A percentile compares a stretch with the other conserved stretches of the same genome.
These are phyloP conservation scores for Cutaneotrichosporon sp. DNA, from an alignment of 1,284 basidiomycete species.

Conservation along the genomic window DNA sequence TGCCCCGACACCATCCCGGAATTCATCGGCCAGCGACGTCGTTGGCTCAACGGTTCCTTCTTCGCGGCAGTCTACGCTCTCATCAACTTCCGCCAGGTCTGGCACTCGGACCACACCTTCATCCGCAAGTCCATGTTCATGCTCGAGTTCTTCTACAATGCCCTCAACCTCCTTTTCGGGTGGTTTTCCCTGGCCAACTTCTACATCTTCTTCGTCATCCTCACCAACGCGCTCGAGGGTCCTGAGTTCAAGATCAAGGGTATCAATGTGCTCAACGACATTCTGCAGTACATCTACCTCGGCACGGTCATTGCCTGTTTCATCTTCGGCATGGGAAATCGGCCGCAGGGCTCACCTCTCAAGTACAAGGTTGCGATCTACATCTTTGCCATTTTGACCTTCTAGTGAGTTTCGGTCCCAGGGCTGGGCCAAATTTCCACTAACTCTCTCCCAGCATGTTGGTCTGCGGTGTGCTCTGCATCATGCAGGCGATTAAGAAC, in stretches of 20 bases:
- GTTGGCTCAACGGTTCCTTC: constrained; percentile 70
- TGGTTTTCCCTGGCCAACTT: constrained; percentile 93
- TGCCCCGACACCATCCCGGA: constrained; percentile 90
- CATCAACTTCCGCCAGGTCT: constrained; percentile 71
- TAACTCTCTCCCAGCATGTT: constrained; percentile 36
- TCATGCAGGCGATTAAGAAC: constrained; percentile 62
- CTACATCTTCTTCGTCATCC: constrained; percentile 90
- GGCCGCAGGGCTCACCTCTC: constrained; percentile 75
- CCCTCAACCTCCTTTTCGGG: constrained; percentile 79
- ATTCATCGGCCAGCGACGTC: constrained; percentile 73
- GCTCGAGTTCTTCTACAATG: constrained; percentile 79
- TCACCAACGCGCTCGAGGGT: constrained; percentile 82
- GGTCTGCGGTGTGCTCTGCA: constrained; percentile 67
- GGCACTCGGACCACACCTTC: constrained; percentile 76
- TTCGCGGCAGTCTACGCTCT: constrained; percentile 66
- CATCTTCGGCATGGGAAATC: constrained; percentile 94
- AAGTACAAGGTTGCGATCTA: constrained; percentile 80
- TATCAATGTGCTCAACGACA: constrained; percentile 17
- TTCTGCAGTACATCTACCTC: constrained; percentile 69
- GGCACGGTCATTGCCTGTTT: constrained; percentile 82
- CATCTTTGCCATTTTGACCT: constrained; percentile 70
- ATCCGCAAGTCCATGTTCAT: constrained; percentile 69
- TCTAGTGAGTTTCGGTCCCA: constrained; percentile 53
- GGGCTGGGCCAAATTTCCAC: neutral
- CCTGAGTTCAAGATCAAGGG: constrained; percentile 59